These are phyloP conservation scores for Camelina neglecta DNA, from an alignment of 345 rosid species.

Conservation along the genomic window DNA sequence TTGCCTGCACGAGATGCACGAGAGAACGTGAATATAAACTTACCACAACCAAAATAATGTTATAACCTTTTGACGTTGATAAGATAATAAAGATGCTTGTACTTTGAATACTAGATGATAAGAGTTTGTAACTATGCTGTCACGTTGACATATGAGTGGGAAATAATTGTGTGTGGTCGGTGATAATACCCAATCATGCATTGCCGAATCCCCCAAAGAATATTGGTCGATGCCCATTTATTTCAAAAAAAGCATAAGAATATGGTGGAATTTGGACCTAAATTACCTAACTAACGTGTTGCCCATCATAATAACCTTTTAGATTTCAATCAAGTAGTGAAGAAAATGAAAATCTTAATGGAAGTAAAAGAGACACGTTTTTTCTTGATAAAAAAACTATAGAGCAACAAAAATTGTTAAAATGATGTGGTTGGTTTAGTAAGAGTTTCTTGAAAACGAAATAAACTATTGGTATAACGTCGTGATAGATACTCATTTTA, in stretches of 20 bases:
- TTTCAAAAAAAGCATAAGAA: constrained; percentile 14
- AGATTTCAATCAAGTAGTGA: constrained; percentile 3
- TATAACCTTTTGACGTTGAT: not conserved
- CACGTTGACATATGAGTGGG: constrained; percentile 28
- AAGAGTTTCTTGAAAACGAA: not conserved
- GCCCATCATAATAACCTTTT: not conserved
- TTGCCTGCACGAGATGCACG: constrained; percentile 64
- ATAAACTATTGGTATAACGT: constrained; percentile 10
- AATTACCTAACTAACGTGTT: not conserved
- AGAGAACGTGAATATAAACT: not conserved
- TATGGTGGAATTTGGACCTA: not conserved
- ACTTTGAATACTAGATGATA: constrained; percentile 14
- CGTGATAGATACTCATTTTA: not conserved
- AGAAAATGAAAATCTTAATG: not conserved
- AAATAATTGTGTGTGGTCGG: not conserved
- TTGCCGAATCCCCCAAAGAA: constrained; percentile 14
- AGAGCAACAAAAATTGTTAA: not conserved
- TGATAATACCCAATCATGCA: constrained; percentile 28
- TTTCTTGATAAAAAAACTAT: not conserved
- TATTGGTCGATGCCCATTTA: constrained; percentile 13
- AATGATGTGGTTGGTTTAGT: not conserved
- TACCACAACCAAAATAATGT: not conserved
- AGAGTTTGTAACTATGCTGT: constrained; percentile 24
- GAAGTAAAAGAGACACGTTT: not conserved
- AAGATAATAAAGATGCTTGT: not conserved